phyloP scores from a whole-genome alignment of 2,329 filamentous ascomycete genomes.

The Dendryphion nanum region DNA sequence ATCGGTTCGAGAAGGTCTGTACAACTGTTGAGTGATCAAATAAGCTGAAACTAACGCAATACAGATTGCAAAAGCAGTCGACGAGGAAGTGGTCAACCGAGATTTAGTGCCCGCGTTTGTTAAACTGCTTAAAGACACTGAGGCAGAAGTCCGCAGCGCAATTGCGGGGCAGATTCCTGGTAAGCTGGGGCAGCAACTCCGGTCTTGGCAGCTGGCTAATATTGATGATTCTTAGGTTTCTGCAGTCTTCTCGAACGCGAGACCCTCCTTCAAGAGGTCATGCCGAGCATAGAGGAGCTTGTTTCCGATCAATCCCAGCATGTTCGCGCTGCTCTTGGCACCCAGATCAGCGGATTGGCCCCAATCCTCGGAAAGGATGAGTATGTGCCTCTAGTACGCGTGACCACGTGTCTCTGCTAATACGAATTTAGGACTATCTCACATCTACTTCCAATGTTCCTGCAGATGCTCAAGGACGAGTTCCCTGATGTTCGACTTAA shows the following conservation, averaged over 20 bases:
- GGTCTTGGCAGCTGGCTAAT: constrained; percentile 24
- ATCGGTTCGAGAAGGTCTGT: constrained; percentile 90
- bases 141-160: constrained; percentile 94
- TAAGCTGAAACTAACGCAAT: constrained; percentile 23
- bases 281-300: constrained; percentile 93
- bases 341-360: constrained; percentile 93
- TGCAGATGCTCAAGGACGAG: constrained; percentile 99
- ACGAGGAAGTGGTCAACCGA: constrained; percentile 90
- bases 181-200: constrained; percentile 34
- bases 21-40: constrained; percentile 1
- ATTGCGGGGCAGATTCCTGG: constrained; percentile 95
- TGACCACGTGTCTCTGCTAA: constrained; percentile 25
- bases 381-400: constrained; percentile 53
- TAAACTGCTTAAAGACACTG: constrained; percentile 95
- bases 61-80: constrained; percentile 95
- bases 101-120: constrained; percentile 96
- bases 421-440: constrained; percentile 73
- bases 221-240: constrained; percentile 63
- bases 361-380: constrained; percentile 98
- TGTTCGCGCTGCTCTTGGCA: constrained; percentile 90
- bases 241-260: constrained; percentile 84
- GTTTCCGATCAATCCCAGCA: constrained; percentile 96
- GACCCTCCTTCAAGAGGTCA: constrained; percentile 89
- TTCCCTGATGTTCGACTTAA: constrained; percentile 97
- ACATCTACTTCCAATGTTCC: constrained; percentile 96